phyloP scores from a whole-genome alignment of 2,329 filamentous ascomycete species.

The Microdochium nivale region DNA sequence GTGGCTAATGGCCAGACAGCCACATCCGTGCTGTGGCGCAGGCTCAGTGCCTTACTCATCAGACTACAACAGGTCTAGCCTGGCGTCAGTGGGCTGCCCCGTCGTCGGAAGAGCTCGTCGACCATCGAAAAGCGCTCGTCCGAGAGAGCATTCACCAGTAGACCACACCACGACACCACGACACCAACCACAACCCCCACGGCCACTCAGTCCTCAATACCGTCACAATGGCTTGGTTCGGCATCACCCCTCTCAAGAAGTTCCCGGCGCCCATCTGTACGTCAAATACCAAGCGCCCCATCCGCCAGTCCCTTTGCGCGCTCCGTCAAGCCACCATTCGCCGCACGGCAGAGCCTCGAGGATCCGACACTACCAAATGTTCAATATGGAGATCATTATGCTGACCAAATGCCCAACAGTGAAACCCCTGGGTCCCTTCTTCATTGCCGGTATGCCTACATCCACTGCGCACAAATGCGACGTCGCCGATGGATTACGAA shows the following conservation, averaged over 20 bases:
- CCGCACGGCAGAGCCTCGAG: not conserved
- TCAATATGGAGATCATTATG: not conserved
- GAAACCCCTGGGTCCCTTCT: constrained; percentile 88
- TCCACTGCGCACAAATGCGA: not conserved
- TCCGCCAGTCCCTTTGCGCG: not conserved
- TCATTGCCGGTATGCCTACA: constrained; percentile 72
- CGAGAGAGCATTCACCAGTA: constrained; percentile 11
- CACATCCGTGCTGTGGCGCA: not conserved
- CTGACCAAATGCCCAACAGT: constrained; percentile 43
- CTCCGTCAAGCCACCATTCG: not conserved
- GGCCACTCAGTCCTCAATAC: constrained; percentile 20
- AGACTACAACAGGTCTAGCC: not conserved
- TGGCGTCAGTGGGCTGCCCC: not conserved
- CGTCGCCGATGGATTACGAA: not conserved
- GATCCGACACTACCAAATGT: not conserved
- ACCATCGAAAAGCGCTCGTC: constrained; percentile 5
- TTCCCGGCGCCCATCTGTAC: constrained; percentile 71
- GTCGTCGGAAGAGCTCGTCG: constrained; percentile 1
- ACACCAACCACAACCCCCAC: constrained; percentile 24
- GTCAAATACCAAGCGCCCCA: constrained; percentile 31
- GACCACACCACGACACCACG: constrained; percentile 21
- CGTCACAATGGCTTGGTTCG: constrained; percentile 67
- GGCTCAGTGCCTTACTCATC: not conserved
- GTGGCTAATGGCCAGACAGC: no score
- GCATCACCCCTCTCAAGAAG: constrained; percentile 61